phyloP scores from a whole-genome alignment of 805 yeast genomes.

The Candida vaughaniae region DNA sequence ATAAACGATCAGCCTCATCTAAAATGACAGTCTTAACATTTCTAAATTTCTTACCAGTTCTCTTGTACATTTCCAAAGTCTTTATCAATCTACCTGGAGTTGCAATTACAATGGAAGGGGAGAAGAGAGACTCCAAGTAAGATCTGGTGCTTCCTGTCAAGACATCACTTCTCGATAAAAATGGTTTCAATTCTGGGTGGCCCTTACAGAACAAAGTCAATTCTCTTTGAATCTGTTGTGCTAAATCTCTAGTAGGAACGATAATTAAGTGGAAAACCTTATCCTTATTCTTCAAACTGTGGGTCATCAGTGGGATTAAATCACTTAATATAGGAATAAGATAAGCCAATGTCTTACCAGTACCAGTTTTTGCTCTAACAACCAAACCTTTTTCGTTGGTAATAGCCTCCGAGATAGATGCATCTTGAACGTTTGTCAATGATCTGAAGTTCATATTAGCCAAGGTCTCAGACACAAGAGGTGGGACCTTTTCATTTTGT shows the following conservation, averaged over 20 bases:
- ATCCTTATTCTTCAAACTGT: slow-evolving; percentile 37
- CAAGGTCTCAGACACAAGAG: slow-evolving; percentile 29
- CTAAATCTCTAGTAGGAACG: slow-evolving; percentile 91
- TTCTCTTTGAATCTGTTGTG: slow-evolving; percentile 74
- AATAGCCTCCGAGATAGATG: slow-evolving; percentile 58
- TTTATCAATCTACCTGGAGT: slow-evolving; percentile 88
- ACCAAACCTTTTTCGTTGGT: slow-evolving; percentile 62
- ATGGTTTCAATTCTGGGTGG: slow-evolving; percentile 17
- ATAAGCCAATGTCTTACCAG: slow-evolving; percentile 91
- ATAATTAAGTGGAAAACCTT: slow-evolving; percentile 55
- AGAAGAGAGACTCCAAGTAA: slow-evolving; percentile 21
- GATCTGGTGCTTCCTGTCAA: slow-evolving; percentile 67
- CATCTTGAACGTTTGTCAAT: slow-evolving; percentile 69
- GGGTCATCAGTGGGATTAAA: slow-evolving; percentile 20
- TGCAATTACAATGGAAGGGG: slow-evolving; percentile 71
- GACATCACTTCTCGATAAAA: slow-evolving; percentile 41
- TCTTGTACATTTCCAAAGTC: slow-evolving; percentile 45
- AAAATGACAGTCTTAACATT: slow-evolving; percentile 64
- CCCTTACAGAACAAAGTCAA: slow-evolving; percentile 38
- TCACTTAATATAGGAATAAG: slow-evolving; percentile 64
- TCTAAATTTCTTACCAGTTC: slow-evolving; percentile 46
- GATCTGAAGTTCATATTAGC: slow-evolving; percentile 45
- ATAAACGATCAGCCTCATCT: slow-evolving; percentile 89
- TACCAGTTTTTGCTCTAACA: slow-evolving; percentile 91
- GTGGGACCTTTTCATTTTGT: slow-evolving; percentile 11